Percentiles rank a stretch among this genome's conserved stretches.
Evolutionary conservation across 768 basidiomycete genomes (phyloP).

Genomic region (Pluteus cervinus): DNA sequence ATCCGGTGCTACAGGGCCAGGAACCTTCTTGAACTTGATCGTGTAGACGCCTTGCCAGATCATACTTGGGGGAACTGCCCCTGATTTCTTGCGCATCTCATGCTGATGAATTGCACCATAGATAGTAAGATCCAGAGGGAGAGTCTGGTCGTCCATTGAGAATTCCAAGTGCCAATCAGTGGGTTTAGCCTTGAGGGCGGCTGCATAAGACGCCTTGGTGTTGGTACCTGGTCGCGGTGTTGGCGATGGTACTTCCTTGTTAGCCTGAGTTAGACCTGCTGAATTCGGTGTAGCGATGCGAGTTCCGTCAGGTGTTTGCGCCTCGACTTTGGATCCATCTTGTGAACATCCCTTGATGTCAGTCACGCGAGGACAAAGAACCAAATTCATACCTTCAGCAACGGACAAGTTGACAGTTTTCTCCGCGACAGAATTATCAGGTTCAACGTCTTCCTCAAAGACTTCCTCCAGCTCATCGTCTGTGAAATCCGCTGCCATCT

Average conservation of each 20-base stretch:
- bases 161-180: constrained; percentile 98
- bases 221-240: constrained; percentile 22
- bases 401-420: constrained; percentile 85
- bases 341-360: constrained; percentile 7
- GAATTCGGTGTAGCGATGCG: constrained; percentile 84
- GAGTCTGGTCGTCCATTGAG: constrained; percentile 80
- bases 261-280: too few species aligned
- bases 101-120: constrained; percentile 96
- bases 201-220: constrained; percentile 76
- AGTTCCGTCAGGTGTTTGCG: constrained; percentile 95
- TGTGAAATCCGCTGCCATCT: constrained; percentile 67
- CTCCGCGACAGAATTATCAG: constrained; percentile 62
- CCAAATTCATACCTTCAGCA: constrained; percentile 56
- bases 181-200: constrained; percentile 88
- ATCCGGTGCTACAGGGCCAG: constrained; percentile 66
- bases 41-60: constrained; percentile 91
- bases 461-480: constrained; percentile 92
- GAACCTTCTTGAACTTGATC: constrained; percentile 88
- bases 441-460: constrained; percentile 82
- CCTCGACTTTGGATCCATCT: constrained; percentile 94
- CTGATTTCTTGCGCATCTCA: constrained; percentile 71
- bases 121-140: constrained; percentile 86
- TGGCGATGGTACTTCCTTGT: constrained; percentile 30
- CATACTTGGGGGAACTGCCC: constrained; percentile 55
- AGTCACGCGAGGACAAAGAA: not conserved